phyloP scores from a whole-genome alignment of 495 filamentous ascomycete genomes.

The Chaetomium fimeti region DNA sequence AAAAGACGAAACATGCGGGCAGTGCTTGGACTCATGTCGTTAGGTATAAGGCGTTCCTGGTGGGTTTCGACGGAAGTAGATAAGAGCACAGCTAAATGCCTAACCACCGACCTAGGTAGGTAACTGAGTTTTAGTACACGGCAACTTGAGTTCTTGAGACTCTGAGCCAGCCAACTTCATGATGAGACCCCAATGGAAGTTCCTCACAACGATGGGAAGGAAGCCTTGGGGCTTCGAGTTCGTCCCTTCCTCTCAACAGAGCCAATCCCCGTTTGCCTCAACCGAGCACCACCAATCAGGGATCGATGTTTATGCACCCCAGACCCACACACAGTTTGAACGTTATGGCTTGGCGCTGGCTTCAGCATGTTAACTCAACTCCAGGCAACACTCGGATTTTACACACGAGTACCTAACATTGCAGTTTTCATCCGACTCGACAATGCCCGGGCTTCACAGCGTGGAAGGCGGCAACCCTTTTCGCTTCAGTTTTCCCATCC shows the following conservation, averaged over 20 bases:
- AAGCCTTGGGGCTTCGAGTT: too few relatives aligned
- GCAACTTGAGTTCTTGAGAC: too few relatives aligned
- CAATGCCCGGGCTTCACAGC: not conserved
- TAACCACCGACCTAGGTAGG: too few relatives aligned
- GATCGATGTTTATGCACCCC: not conserved
- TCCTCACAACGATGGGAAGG: not conserved
- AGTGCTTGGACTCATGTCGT: too few relatives aligned
- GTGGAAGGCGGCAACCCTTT: not conserved
- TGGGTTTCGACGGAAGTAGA: too few relatives aligned
- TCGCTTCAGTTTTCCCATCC: not conserved
- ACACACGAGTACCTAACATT: not conserved
- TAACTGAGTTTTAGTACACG: too few relatives aligned
- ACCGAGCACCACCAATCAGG: not conserved
- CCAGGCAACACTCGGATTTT: constrained; percentile 6
- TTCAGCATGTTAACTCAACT: not conserved
- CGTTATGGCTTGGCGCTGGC: constrained; percentile 9
- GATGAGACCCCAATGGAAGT: too few relatives aligned
- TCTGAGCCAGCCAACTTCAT: too few relatives aligned
- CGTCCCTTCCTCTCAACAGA: not conserved
- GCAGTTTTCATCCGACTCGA: not conserved
- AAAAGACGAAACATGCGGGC: too few relatives aligned
- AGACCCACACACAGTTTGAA: not conserved
- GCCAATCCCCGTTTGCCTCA: not conserved
- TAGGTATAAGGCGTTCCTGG: too few relatives aligned
- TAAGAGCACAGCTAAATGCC: too few relatives aligned